A percentile compares a stretch with the other conserved stretches of the same genome.
phyloP scores from a whole-genome alignment of 2,329 filamentous ascomycete genomes.

The Ophiostoma sp. region DNA sequence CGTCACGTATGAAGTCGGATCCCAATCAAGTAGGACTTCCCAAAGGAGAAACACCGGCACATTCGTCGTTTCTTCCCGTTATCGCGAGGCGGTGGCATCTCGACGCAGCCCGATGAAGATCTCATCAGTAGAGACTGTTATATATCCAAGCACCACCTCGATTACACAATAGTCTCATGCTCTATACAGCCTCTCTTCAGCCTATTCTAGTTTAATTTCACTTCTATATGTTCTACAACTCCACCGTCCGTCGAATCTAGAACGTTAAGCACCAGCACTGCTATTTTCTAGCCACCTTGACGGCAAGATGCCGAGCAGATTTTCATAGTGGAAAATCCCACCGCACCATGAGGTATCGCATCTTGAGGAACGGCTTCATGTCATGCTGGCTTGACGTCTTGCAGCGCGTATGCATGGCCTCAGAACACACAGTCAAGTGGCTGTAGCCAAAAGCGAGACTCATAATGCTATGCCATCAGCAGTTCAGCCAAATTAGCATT shows the following conservation, averaged over 20 bases:
- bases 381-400: not conserved
- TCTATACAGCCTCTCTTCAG: not conserved
- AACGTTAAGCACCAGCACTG: not conserved
- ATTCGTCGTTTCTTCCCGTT: not conserved
- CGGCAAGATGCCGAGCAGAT: no score
- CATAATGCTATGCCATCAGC: no score
- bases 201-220: not conserved
- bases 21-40: constrained; percentile 18
- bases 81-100: not conserved
- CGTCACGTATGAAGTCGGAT: not conserved
- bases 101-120: no score
- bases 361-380: not conserved
- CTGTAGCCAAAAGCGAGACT: no score
- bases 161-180: not conserved
- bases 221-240: not conserved
- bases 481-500: no score
- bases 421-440: no score
- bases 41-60: constrained; percentile 7
- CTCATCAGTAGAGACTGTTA: no score
- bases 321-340: no score
- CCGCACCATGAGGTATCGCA: no score
- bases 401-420: no score
- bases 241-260: not conserved
- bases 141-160: not conserved
- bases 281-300: not conserved